Evolutionary conservation across 306 rosid species (phyloP).

Genomic region (Quercus cerris): DNA sequence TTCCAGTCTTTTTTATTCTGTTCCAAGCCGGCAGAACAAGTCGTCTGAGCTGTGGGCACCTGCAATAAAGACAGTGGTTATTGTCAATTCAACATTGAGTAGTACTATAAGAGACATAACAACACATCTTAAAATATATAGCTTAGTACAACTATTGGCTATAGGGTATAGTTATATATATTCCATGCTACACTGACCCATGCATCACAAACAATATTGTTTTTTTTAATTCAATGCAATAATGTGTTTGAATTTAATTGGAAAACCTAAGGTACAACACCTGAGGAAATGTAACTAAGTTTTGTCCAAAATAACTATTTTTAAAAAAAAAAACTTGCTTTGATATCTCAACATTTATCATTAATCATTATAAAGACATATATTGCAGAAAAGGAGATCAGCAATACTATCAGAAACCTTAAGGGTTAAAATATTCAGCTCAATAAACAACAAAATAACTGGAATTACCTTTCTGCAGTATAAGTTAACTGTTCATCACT

Average conservation of each 20-base stretch:
- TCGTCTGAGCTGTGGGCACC: constrained; percentile 54
- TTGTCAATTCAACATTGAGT: background rate
- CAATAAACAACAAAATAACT: background rate
- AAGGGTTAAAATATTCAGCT: background rate
- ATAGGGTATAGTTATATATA: background rate
- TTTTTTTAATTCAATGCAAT: too few species aligned
- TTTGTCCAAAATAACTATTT: too few species aligned
- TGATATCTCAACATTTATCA: too few species aligned
- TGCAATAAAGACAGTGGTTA: constrained; percentile 25
- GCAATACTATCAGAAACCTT: constrained; percentile 10
- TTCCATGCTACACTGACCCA: background rate
- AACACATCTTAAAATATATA: background rate
- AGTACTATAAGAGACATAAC: background rate
- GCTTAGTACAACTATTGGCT: background rate
- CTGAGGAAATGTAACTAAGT: too few species aligned
- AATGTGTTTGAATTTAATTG: too few species aligned
- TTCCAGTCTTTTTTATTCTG: constrained; percentile 72
- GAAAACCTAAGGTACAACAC: too few species aligned
- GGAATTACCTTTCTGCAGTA: constrained; percentile 80
- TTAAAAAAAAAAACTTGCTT: too few species aligned
- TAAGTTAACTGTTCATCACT: constrained; percentile 73
- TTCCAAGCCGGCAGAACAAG: constrained; percentile 89
- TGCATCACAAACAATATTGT: too few species aligned
- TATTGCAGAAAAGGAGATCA: background rate
- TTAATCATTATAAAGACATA: background rate